Base-by-base conservation (phyloP, 208 protist species). In the Leptomonas seymouri region DNA sequence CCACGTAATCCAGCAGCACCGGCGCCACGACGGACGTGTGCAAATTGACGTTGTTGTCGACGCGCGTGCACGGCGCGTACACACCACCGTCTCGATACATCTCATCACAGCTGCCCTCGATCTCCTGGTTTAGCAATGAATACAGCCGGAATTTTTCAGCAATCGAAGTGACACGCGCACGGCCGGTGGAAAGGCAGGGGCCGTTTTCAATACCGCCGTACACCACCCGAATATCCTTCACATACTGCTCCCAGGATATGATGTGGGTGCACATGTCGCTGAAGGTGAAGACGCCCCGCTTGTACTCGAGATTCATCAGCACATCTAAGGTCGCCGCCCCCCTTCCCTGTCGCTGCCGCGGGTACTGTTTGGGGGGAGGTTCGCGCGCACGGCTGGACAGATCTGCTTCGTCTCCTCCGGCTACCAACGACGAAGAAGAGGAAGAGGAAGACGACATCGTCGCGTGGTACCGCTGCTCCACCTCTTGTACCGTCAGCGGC, bases 71-170 rank as follows among this genome's bases (percentile, higher is more conserved):
- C 42, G 64, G 62, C 20, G 81, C 86, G 62, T 94, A 93, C 21
- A 90, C 84, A 25, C 87, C 87, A 45, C 81, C 88, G 50, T 85
- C 86, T 36, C 78, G 69, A 34, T 74, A 69, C 27, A 82, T 76
- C 21, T 65, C 71, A 63, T 89, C 83, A 42, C 65, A 78, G 53
- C 60, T 80, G 34, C 67, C 67, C 65, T 96, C 89, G 44, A 78
- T 65, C 46, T 94, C 85, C 14, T 62, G 78, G 77, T 96, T 96
- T 9, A 96, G 62, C 23, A 96, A 69, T 39, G 78, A 78, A 78
- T 94, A 94, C 11, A 96, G 81, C 39, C 89, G 81, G 46, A 93
- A 93, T 65, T 96, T 96, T 55, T 94, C 79, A 1, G 79, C 71
- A 41, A 96, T 78, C 25, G 87, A 79, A 14, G 80, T 92, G 14